phyloP scores from a whole-genome alignment of 139 green algal genomes.

The Parachlorella kessleri region DNA sequence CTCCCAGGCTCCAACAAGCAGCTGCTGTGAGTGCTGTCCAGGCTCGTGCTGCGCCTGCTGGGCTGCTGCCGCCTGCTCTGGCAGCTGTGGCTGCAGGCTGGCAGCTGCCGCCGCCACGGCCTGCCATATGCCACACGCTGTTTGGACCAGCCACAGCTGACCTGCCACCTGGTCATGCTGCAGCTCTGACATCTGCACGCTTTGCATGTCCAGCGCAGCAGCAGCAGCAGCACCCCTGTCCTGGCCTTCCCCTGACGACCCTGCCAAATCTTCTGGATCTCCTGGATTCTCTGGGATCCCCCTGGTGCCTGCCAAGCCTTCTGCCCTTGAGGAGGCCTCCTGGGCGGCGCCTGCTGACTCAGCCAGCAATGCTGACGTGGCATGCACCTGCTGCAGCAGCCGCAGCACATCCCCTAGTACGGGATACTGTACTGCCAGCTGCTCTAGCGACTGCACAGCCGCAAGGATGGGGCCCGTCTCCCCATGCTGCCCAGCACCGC shows the following conservation, averaged over 20 bases:
- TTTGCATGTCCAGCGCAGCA: too few species aligned
- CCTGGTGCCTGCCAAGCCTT: not conserved
- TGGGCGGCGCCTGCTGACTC: slow-evolving; percentile 5
- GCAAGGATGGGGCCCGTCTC: not conserved
- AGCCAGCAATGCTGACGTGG: not conserved
- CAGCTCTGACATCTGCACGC: not conserved
- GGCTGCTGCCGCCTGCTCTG: not conserved
- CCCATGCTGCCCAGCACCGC: not conserved
- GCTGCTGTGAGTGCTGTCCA: not conserved
- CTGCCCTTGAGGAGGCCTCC: not conserved
- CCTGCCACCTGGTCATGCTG: not conserved
- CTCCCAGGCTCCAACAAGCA: not conserved
- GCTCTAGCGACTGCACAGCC: slow-evolving; percentile 5
- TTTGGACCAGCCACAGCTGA: not conserved
- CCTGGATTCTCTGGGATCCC: not conserved
- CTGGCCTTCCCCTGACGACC: not conserved
- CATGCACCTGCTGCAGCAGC: slow-evolving; percentile 15
- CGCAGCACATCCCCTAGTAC: slow-evolving; percentile 5
- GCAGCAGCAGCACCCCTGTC: not conserved
- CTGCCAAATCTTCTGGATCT: not conserved
- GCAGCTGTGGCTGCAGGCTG: not conserved
- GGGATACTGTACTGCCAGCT: slow-evolving; percentile 8
- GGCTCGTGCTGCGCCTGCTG: not conserved
- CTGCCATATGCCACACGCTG: not conserved
- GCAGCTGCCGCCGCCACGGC: not conserved